Evolutionary conservation across 2,329 filamentous ascomycete species (phyloP).

Genomic region (Alternaria dauci): DNA sequence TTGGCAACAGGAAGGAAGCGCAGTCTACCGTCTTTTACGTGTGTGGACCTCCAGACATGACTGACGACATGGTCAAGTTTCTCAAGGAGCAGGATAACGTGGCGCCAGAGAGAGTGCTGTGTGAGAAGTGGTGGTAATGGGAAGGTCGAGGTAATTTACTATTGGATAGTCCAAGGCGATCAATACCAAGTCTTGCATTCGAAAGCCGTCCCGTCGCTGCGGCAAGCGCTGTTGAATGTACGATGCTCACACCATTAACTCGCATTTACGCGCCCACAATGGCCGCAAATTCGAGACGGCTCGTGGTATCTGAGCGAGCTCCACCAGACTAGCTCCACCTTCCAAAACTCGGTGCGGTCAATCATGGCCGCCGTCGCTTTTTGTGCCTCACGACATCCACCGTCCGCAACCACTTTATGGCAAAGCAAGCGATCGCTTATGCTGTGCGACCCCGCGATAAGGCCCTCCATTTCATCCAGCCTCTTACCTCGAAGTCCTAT

Average conservation of each 20-base stretch:
- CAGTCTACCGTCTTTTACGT: conserved; percentile 56
- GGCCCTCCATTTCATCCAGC: conserved; percentile 6
- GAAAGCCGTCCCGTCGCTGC: conserved; percentile 6
- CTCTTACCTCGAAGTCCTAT: conserved; percentile 12
- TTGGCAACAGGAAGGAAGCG: conserved; percentile 49
- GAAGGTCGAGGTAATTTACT: conserved; percentile 2
- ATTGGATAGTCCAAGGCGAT: conserved; percentile 6
- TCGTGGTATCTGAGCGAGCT: conserved; percentile 14
- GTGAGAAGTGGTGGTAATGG: conserved; percentile 62
- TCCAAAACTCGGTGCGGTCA: neutral
- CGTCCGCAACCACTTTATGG: neutral
- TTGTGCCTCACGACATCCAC: neutral
- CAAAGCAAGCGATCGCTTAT: conserved; percentile 8
- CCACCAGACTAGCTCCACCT: conserved; percentile 9
- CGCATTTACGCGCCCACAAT: conserved; percentile 39
- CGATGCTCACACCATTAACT: conserved; percentile 32
- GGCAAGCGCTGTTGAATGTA: conserved; percentile 31
- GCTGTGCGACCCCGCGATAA: conserved; percentile 15
- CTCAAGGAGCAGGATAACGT: conserved; percentile 52
- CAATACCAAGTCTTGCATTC: conserved; percentile 8
- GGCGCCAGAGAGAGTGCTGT: conserved; percentile 52
- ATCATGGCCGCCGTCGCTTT: neutral
- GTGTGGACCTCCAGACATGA: conserved; percentile 60
- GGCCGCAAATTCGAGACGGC: conserved; percentile 26
- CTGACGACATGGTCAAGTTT: conserved; percentile 56